These are phyloP conservation scores for Neurospora sp. DNA, from an alignment of 495 filamentous ascomycete genomes.

Conservation along the genomic window DNA sequence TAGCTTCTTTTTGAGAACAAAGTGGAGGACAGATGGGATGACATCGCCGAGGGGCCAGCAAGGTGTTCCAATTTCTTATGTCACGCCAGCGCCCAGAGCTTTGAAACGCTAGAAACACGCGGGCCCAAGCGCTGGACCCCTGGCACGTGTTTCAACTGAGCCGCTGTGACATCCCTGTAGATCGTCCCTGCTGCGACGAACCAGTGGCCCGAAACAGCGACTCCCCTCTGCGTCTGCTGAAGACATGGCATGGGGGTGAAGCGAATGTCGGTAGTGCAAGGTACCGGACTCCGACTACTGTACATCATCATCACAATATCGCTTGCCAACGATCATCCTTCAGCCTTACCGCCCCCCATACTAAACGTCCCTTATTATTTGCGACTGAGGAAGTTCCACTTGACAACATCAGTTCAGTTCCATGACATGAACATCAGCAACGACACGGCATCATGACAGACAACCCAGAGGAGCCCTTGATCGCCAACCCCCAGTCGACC, in stretches of 20 bases:
- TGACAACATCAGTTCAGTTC: neutral
- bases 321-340: neutral
- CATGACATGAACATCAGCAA: neutral
- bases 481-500: constrained; percentile 3
- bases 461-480: constrained; percentile 19
- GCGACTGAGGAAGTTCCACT: neutral
- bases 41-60: neutral
- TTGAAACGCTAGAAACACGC: constrained; percentile 23
- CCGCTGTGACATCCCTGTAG: neutral
- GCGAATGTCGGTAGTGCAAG: neutral
- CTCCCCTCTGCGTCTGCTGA: neutral
- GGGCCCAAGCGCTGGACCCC: constrained; percentile 18
- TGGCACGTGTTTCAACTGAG: constrained; percentile 22
- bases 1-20: neutral
- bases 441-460: constrained; percentile 5
- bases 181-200: neutral
- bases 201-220: neutral
- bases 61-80: neutral
- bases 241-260: neutral
- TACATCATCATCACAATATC: neutral
- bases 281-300: neutral
- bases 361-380: neutral
- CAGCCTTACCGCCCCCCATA: neutral
- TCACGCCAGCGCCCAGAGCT: neutral
- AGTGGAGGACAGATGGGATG: neutral